Percentiles rank a stretch among this genome's conserved stretches.
Conservation (phyloP, 169 alveolate species). For the Plasmodium reichenowi region DNA sequence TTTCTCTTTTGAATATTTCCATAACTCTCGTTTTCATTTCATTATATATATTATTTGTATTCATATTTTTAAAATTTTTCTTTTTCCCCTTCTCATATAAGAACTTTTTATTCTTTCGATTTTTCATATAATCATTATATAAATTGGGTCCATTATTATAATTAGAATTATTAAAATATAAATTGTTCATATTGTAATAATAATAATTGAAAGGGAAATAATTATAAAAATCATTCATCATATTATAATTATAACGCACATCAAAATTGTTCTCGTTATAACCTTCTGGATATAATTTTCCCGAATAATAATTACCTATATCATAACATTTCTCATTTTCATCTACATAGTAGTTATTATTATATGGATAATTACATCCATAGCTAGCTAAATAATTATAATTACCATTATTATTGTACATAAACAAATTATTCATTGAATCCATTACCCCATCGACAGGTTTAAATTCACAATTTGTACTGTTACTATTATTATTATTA, state of each 20-base stretch:
- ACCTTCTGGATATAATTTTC: conserved; percentile 27
- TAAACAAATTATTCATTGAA: conserved; percentile 34
- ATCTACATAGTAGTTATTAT: conserved; percentile 38
- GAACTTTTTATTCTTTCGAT: conserved; percentile 36
- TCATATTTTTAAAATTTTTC: conserved; percentile 56
- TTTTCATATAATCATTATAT: conserved; percentile 36
- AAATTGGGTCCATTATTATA: conserved; percentile 6
- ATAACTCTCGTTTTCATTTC: conserved; percentile 68
- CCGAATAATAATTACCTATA: conserved; percentile 28
- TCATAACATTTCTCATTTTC: conserved; percentile 64
- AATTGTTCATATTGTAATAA: conserved; percentile 56
- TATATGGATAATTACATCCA: conserved; percentile 34
- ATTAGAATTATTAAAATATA: conserved; percentile 18
- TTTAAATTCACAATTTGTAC: background rate
- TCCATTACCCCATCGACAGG: conserved; percentile 12
- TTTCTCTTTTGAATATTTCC: conserved; percentile 71
- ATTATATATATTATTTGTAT: conserved; percentile 34
- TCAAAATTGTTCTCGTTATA: conserved; percentile 25
- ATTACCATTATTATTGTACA: conserved; percentile 29
- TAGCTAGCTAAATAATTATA: conserved; percentile 31
- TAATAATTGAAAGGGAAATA: conserved; percentile 66
- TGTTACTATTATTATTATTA: conserved; percentile 1
- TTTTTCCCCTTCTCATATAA: conserved; percentile 54
- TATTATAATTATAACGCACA: conserved; percentile 36
- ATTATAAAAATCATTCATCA: conserved; percentile 53